Conservation (phyloP, 2,329 filamentous ascomycete genomes). For the Aspergillus pseudoviridinutans region DNA sequence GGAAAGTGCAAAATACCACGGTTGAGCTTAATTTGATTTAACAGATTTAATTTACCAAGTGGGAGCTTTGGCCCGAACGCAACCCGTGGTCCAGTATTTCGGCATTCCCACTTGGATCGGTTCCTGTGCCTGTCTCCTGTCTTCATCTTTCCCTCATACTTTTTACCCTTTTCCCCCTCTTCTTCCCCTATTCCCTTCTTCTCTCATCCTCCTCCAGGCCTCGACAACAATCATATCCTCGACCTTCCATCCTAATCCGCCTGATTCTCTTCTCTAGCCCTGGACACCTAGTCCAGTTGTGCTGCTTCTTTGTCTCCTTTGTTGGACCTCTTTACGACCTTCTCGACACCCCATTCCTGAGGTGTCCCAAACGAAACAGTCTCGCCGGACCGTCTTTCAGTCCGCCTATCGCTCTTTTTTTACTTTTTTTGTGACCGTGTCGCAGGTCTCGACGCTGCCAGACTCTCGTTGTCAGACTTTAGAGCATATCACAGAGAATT, state of each 20-base stretch:
- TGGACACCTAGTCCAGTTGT: conserved; percentile 17
- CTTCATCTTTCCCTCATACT: conserved; percentile 9
- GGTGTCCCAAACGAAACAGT: neutral
- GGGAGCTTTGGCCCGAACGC: conserved; percentile 2
- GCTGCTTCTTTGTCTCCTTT: conserved; percentile 7
- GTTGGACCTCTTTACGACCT: neutral
- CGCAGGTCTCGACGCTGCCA: conserved; percentile 32
- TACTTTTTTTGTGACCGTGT: conserved; percentile 22
- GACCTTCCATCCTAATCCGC: neutral
- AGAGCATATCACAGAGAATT: conserved; percentile 13
- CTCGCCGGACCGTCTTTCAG: neutral
- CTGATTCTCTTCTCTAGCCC: conserved; percentile 9
- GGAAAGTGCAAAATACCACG: neutral
- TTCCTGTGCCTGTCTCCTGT: neutral
- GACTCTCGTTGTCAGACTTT: conserved; percentile 31
- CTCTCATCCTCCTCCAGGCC: conserved; percentile 5
- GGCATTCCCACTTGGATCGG: conserved; percentile 4
- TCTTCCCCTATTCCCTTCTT: conserved; percentile 5
- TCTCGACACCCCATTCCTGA: neutral
- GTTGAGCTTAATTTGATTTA: neutral
- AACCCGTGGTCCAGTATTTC: conserved; percentile 5
- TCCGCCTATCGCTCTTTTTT: neutral
- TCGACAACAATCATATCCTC: conserved; percentile 5
- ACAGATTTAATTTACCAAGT: neutral
- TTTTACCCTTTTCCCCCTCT: conserved; percentile 2